phyloP scores from a whole-genome alignment of 805 yeast genomes.

The Middelhovenomyces tepae region DNA sequence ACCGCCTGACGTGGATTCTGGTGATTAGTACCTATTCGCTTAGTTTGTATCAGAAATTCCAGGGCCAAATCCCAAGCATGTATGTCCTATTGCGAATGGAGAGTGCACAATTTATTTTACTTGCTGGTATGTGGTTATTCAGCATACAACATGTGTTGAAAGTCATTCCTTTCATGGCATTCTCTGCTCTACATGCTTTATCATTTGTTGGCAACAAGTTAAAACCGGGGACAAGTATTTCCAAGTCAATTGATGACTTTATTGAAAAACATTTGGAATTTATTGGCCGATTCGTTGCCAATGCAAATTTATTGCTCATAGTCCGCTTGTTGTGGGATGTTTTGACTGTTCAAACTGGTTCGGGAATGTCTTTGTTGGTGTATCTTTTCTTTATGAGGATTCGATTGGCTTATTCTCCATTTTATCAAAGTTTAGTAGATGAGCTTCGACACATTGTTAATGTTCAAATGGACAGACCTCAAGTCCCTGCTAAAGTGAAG shows the following conservation, averaged over 20 bases:
- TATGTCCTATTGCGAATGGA: conserved; percentile 59
- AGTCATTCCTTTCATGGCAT: conserved; percentile 59
- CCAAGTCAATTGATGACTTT: conserved; percentile 30
- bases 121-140: conserved; percentile 46
- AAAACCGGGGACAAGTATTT: conserved; percentile 13
- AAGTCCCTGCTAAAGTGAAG: conserved; percentile 42
- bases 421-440: conserved; percentile 56
- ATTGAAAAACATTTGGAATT: conserved; percentile 42
- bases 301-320: conserved; percentile 39
- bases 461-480: conserved; percentile 40
- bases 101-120: conserved; percentile 59
- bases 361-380: conserved; percentile 46
- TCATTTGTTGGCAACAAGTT: conserved; percentile 34
- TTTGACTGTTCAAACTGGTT: conserved; percentile 49
- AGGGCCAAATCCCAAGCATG: conserved; percentile 51
- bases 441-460: conserved; percentile 52
- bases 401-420: conserved; percentile 61
- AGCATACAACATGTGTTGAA: conserved; percentile 56
- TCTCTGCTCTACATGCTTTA: conserved; percentile 69
- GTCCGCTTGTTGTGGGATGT: conserved; percentile 39
- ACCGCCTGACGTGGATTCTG: conserved; percentile 19
- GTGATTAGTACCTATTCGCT: conserved; percentile 18
- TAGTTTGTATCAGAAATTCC: conserved; percentile 37
- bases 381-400: conserved; percentile 54
- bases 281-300: conserved; percentile 45